Base-by-base conservation (phyloP, 164 flowering plant species). In the Piper betle region DNA sequence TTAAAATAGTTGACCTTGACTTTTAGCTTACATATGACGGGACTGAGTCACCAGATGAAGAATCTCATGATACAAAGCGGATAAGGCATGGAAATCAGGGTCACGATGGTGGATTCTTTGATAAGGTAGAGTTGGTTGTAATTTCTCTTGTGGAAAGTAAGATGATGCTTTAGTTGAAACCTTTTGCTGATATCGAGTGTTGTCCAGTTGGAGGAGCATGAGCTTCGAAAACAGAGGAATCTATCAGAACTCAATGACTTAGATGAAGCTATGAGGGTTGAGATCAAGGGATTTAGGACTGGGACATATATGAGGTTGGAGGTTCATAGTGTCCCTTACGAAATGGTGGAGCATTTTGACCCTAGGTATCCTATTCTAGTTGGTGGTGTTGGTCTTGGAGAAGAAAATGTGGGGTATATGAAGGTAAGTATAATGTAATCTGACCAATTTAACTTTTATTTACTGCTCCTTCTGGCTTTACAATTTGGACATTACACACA, bases 321-420 rank as follows among this genome's bases (percentile, higher is more conserved):
- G 79, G 68, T 93, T 64, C 91, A 76, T 65, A 77, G 78, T 75
- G 91, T 93, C 69, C 96, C 97, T 37, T 91, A 37, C 71, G 99
- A 93, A 76, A 88, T 93, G 99, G 93, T 90, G 68, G 92, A 93
- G 52, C 72, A 85, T 75, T 90, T 90, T 85, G 97, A 93, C 66
- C 95, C 99, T 9, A 71, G 72, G 70, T 89, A 88, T 76, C 97
- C 99, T 52, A 71, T 85, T 68, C 74, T 93, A 63, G 89, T 93
- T 75, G 99, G 99, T 64, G 97, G 99, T 38, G 63, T 93, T 62
- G 85, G 86, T 53, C 81, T 82, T 61, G 93, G 87, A 56, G 99
- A 93, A 71, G 99, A 88, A 66, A 84, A 80, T 75, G 87, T 76
- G 62, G 99, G 99, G 65, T 91, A 84, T 69, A 91, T 93, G 99